A percentile compares a stretch with the other conserved stretches of the same genome.
Conservation (phyloP, 2,329 filamentous ascomycete genomes). For the Fusarium lyarnte region DNA sequence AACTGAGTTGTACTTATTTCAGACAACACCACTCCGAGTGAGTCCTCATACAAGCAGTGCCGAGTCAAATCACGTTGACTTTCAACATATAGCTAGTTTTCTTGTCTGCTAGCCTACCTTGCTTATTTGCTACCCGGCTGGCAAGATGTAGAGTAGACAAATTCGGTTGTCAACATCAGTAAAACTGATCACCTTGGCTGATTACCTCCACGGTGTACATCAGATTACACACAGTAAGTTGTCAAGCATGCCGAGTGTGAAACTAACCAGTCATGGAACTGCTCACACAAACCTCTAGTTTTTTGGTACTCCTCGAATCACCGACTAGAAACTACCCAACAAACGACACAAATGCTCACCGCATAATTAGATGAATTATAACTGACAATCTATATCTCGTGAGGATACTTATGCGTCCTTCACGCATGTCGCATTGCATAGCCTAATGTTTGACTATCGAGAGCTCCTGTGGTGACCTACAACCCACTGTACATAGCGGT, state of each 20-base stretch:
- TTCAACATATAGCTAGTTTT: background rate
- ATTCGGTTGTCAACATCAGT: background rate
- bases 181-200: background rate
- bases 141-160: background rate
- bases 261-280: background rate
- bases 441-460: background rate
- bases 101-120: background rate
- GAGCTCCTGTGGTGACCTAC: background rate
- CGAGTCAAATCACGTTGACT: background rate
- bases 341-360: background rate
- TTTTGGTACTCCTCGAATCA: background rate
- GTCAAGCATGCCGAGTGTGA: background rate
- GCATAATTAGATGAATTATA: background rate
- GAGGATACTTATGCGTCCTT: background rate
- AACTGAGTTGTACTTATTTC: background rate
- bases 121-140: background rate
- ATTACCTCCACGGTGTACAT: background rate
- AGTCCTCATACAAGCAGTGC: background rate
- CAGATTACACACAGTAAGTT: background rate
- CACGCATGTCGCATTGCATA: conserved; percentile 4
- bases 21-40: background rate
- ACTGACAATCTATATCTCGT: background rate
- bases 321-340: background rate
- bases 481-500: conserved; percentile 9
- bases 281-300: background rate